These are phyloP conservation scores for Sporothrix brasiliensis DNA, from an alignment of 2,329 filamentous ascomycete species.

Conservation along the genomic window DNA sequence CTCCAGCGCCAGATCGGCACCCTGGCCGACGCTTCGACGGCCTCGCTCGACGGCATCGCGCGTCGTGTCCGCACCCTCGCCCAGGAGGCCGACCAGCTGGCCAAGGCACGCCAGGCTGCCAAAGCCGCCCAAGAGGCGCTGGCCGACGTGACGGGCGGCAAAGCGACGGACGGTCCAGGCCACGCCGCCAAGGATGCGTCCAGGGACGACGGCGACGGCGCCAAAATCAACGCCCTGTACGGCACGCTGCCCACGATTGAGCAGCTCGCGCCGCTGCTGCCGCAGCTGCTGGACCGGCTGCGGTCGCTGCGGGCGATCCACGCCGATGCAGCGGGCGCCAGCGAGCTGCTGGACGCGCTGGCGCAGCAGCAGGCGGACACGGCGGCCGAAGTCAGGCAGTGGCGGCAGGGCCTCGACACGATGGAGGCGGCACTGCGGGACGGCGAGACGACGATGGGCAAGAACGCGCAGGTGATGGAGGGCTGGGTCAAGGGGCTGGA, in stretches of 20 bases:
- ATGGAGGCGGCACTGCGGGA: constrained; percentile 75
- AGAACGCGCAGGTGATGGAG: constrained; percentile 83
- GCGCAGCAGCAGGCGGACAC: constrained; percentile 82
- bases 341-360: constrained; percentile 73
- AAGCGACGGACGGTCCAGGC: constrained; percentile 35
- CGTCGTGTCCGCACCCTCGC: constrained; percentile 70
- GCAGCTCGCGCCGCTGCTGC: constrained; percentile 79
- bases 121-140: constrained; percentile 64
- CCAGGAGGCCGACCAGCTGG: constrained; percentile 71
- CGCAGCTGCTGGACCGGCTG: constrained; percentile 80
- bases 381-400: constrained; percentile 79
- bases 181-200: constrained; percentile 39
- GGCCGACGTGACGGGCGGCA: constrained; percentile 33
- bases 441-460: constrained; percentile 69
- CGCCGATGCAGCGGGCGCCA: constrained; percentile 80
- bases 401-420: constrained; percentile 78
- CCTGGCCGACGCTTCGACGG: constrained; percentile 71
- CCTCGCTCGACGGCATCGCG: constrained; percentile 72
- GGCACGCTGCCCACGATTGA: constrained; percentile 87
- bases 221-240: constrained; percentile 91
- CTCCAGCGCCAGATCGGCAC: constrained; percentile 80
- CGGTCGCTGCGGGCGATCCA: constrained; percentile 83
- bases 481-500: constrained; percentile 89
- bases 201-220: constrained; percentile 64
- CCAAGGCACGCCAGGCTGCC: constrained; percentile 65